These are phyloP conservation scores for Annulohypoxylon nitens DNA, from an alignment of 495 filamentous ascomycete genomes.

Conservation along the genomic window DNA sequence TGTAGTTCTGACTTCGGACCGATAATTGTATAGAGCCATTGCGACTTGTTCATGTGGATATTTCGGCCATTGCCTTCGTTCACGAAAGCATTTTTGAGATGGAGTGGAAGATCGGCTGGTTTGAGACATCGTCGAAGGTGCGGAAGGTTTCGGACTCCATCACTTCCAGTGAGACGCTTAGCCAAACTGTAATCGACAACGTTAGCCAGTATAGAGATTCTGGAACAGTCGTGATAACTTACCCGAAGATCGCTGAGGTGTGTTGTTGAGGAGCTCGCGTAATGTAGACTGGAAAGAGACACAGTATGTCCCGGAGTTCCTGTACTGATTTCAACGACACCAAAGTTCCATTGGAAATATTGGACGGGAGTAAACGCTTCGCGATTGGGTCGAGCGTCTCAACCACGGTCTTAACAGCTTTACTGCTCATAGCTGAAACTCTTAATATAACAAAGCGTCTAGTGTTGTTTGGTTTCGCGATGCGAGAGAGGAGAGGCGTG, in stretches of 20 bases:
- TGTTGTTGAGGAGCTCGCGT: slow-evolving; percentile 66
- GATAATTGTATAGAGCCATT: slow-evolving; percentile 63
- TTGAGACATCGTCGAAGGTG: slow-evolving; percentile 89
- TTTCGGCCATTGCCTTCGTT: slow-evolving; percentile 59
- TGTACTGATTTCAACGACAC: slow-evolving; percentile 69
- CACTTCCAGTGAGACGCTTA: slow-evolving; percentile 41
- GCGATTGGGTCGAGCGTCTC: slow-evolving; percentile 52
- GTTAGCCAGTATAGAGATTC: slow-evolving; percentile 27
- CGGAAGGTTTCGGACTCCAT: slow-evolving; percentile 69
- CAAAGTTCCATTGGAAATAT: slow-evolving; percentile 52
- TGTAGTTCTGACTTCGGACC: slow-evolving; percentile 57
- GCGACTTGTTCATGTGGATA: slow-evolving; percentile 62
- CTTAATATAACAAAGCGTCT: slow-evolving; percentile 40
- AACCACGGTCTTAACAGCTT: slow-evolving; percentile 50
- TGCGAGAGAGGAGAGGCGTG: slow-evolving; percentile 3
- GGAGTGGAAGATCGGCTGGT: slow-evolving; percentile 72
- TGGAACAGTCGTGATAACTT: slow-evolving; percentile 44
- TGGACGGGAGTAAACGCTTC: slow-evolving; percentile 43
- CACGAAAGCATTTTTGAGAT: slow-evolving; percentile 62
- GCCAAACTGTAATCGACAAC: slow-evolving; percentile 34
- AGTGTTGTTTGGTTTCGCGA: slow-evolving; percentile 14
- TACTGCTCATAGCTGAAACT: slow-evolving; percentile 52
- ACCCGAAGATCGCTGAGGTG: slow-evolving; percentile 67
- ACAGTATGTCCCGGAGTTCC: slow-evolving; percentile 64
- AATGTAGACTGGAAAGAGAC: slow-evolving; percentile 63